Conservation (phyloP, 768 basidiomycete genomes). For the Tulasnella sp. region DNA sequence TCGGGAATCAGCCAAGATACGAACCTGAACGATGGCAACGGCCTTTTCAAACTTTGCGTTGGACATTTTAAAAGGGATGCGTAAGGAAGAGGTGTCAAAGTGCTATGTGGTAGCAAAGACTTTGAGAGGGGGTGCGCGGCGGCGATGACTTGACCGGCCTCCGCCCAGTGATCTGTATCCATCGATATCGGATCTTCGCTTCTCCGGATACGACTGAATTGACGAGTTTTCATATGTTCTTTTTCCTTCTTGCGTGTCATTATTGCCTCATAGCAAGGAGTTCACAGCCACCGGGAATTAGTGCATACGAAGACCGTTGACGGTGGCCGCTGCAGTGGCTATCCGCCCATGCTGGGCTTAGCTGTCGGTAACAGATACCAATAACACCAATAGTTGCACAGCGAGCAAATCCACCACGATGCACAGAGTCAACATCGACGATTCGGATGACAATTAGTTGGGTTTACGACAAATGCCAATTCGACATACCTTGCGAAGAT, state of each 20-base stretch:
- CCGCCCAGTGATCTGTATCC: neutral
- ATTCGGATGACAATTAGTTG: neutral
- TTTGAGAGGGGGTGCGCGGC: no score
- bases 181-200: constrained; percentile 2
- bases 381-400: neutral
- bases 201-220: neutral
- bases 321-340: neutral
- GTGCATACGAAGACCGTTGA: neutral
- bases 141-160: neutral
- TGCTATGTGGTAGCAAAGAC: neutral
- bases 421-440: neutral
- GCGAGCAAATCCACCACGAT: neutral
- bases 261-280: neutral
- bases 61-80: constrained; percentile 43
- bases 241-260: neutral
- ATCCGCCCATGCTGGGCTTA: no score
- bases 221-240: neutral
- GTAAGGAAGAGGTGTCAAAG: neutral
- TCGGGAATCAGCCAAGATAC: neutral
- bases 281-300: neutral
- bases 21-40: constrained; percentile 43
- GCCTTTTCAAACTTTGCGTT: constrained; percentile 70
- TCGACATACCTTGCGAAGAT: neutral
- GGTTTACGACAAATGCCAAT: neutral
- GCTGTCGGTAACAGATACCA: neutral